Conservation (phyloP, 352 stramenopile species). For the Globisporangium barbulae region DNA sequence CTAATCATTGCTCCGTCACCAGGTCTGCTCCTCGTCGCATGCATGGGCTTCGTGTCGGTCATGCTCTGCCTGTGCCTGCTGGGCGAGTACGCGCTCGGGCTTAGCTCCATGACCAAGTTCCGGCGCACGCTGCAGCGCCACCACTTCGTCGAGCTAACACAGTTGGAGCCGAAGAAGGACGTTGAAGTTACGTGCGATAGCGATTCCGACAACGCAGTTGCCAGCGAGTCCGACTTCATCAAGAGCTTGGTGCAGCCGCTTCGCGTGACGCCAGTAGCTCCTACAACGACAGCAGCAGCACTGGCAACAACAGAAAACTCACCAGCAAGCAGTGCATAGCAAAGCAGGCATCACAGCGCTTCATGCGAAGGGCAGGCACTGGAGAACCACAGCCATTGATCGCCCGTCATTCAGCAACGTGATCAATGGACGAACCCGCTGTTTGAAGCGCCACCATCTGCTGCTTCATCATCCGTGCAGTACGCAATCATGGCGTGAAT, state of each 20-base stretch:
- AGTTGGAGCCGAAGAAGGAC: conserved; percentile 26
- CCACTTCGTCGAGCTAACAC: conserved; percentile 36
- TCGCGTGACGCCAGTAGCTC: not conserved
- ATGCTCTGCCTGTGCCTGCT: conserved; percentile 40
- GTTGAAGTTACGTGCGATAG: not conserved
- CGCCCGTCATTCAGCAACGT: not conserved
- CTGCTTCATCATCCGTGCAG: not conserved
- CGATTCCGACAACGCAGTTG: not conserved
- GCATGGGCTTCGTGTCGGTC: conserved; percentile 42
- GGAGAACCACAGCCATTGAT: not conserved
- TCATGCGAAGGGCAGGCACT: not conserved
- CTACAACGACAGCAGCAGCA: not conserved
- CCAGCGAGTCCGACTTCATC: not conserved
- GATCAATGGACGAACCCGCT: not conserved
- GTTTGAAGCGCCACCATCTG: not conserved
- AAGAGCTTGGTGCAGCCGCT: not conserved
- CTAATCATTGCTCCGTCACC: not conserved
- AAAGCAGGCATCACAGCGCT: not conserved
- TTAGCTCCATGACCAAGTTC: conserved; percentile 39
- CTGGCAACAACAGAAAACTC: not conserved
- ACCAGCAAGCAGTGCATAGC: not conserved
- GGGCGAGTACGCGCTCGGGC: conserved; percentile 40
- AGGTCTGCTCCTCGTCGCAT: conserved; percentile 38
- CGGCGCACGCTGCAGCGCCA: conserved; percentile 24
- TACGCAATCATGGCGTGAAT: not conserved